Evolutionary conservation across 2,329 filamentous ascomycete genomes (phyloP), one percentile per base, ranked within the genome.

Genomic region (Aureobasidium musti): DNA sequence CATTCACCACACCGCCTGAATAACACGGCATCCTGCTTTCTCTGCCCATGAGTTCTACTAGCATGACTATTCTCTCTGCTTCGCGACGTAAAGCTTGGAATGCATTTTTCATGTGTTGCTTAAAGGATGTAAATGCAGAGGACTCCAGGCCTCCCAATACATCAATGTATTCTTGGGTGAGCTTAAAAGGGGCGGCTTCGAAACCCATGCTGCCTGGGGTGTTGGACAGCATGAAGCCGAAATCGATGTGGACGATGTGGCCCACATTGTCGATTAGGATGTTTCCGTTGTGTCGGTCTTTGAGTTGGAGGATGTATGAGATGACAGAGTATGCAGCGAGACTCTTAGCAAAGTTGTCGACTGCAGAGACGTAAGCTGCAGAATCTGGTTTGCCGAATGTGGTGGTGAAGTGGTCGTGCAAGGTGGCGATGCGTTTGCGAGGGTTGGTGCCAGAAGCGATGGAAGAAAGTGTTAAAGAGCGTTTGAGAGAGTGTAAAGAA

Each of bases 151-250:
- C 91, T 21, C 91, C 91, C 35, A 95, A 80, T 8, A 95, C 89
- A 71, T 95, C 91, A 45, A 95, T 88, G 74, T 95, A 95, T 74
- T 95, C 91, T 70, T 92, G 87, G 1, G 91, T 93, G 30, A 95
- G 82, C 80, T 95, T 95, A 79, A 95, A 95, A 0, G 91, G 91
- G 5, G 91, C 91, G 17, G 91, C 91, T 78, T 95, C 91, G 72
- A 95, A 95, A 2, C 90, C 91, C 74, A 95, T 91, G 10, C 88
- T 90, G 0, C 91, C 91, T 0, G 91, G 91, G 1, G 90, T 92
- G 77, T 95, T 95, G 54, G 90, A 93, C 39, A 95, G 82, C 90
- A 95, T 94, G 76, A 95, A 95, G 65, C 91, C 91, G 77, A 95
- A 95, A 77, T 95, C 91, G 68, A 95, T 95, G 75, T 95, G 91